A percentile compares a stretch with the other conserved stretches of the same genome.
Conservation (phyloP, 2,329 filamentous ascomycete species). For the Penicillium verrucosum region DNA sequence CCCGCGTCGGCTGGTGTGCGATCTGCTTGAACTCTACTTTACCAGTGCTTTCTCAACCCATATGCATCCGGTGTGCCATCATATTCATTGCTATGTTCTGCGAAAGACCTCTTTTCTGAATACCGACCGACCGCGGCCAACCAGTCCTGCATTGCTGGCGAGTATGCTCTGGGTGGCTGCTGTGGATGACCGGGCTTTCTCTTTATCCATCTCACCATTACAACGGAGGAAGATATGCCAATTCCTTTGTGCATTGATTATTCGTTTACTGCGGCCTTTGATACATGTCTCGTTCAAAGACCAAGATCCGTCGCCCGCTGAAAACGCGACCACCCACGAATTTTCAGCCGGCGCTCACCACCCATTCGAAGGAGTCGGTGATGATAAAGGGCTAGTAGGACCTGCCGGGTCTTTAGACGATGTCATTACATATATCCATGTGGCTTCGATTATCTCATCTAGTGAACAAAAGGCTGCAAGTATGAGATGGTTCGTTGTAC, state of each 20-base stretch:
- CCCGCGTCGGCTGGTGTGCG: conserved; percentile 75
- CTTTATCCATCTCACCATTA: conserved; percentile 77
- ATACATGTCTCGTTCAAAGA: conserved; percentile 67
- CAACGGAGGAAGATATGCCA: conserved; percentile 83
- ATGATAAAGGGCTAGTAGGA: conserved; percentile 38
- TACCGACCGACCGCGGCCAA: conserved; percentile 71
- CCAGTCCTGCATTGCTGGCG: conserved; percentile 79
- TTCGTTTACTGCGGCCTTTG: conserved; percentile 77
- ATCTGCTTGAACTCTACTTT: conserved; percentile 87
- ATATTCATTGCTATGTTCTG: conserved; percentile 84
- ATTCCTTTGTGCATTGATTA: conserved; percentile 79
- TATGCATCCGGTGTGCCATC: conserved; percentile 86
- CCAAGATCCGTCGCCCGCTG: conserved; percentile 45
- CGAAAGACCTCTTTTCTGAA: conserved; percentile 83
- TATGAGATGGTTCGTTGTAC: conserved; percentile 62
- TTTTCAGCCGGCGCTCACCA: conserved; percentile 64
- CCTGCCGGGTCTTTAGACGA: conserved; percentile 78
- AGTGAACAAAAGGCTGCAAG: conserved; percentile 96
- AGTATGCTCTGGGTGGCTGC: conserved; percentile 97
- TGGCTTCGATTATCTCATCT: conserved; percentile 86
- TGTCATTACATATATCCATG: conserved; percentile 85
- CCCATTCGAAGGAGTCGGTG: conserved; percentile 57
- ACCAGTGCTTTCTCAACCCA: conserved; percentile 82
- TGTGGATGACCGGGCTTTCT: conserved; percentile 85
- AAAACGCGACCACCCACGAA: conserved; percentile 57